Conservation (phyloP, 2,329 filamentous ascomycete genomes). For the Aspergillus ustus region DNA sequence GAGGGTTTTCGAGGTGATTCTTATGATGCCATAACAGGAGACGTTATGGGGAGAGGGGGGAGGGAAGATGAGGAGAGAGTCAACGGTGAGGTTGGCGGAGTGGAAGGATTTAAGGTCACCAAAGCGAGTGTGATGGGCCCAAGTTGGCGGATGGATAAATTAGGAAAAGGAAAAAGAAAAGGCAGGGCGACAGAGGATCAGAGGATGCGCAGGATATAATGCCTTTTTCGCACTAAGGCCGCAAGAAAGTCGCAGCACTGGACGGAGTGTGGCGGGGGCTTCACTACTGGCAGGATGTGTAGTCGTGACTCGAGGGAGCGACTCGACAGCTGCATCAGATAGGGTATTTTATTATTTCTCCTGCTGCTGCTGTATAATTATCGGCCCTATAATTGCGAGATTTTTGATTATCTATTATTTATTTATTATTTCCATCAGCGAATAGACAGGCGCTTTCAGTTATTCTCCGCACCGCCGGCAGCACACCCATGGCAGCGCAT, state of each 20-base stretch:
- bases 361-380: not conserved
- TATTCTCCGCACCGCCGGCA: not conserved
- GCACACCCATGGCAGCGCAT: slow-evolving; percentile 6
- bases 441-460: not conserved
- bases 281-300: slow-evolving; percentile 2
- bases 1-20: slow-evolving; percentile 22
- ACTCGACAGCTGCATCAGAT: slow-evolving; percentile 11
- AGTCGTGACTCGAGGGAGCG: slow-evolving; percentile 4
- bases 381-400: not conserved
- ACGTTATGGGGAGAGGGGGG: slow-evolving; percentile 23
- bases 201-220: slow-evolving; percentile 26
- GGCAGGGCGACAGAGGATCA: slow-evolving; percentile 21
- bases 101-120: slow-evolving; percentile 29
- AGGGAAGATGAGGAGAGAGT: slow-evolving; percentile 25
- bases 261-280: slow-evolving; percentile 28
- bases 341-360: slow-evolving; percentile 1
- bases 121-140: slow-evolving; percentile 13
- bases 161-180: slow-evolving; percentile 18
- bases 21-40: slow-evolving; percentile 38
- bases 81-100: slow-evolving; percentile 27
- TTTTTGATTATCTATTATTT: slow-evolving; percentile 8
- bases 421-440: slow-evolving; percentile 1
- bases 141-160: slow-evolving; percentile 18
- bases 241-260: slow-evolving; percentile 17
- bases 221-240: slow-evolving; percentile 24